Percentiles rank a stretch among this genome's conserved stretches.
Evolutionary conservation across 2,329 filamentous ascomycete species (phyloP).

Genomic region (Fusarium sp.): DNA sequence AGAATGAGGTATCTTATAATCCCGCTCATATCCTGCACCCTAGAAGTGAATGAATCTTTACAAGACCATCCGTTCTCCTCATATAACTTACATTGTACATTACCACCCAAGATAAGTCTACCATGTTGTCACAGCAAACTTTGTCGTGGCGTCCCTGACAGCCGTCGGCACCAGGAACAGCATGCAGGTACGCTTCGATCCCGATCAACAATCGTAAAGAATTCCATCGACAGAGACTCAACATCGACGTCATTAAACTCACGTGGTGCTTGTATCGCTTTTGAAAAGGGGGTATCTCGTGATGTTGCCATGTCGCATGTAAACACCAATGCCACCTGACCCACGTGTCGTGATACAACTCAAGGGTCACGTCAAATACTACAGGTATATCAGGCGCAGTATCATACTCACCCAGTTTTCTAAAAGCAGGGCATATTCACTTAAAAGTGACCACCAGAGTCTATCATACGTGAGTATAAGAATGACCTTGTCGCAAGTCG

Average conservation of each 20-base stretch:
- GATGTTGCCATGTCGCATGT: conserved; percentile 37
- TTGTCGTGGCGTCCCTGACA: conserved; percentile 27
- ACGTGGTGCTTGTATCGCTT: conserved; percentile 32
- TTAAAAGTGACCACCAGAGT: conserved; percentile 36
- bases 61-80: not conserved
- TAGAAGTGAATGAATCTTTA: not conserved
- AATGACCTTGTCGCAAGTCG: conserved; percentile 34
- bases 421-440: conserved; percentile 38
- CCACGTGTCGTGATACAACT: conserved; percentile 39
- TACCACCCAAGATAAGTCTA: not conserved
- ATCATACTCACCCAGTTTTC: conserved; percentile 33
- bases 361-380: conserved; percentile 35
- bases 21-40: not conserved
- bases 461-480: conserved; percentile 10
- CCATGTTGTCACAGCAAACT: conserved; percentile 22
- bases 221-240: conserved; percentile 13
- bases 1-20: not conserved
- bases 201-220: conserved; percentile 18
- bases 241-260: conserved; percentile 30
- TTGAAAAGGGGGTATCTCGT: conserved; percentile 26
- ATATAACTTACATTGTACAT: not conserved
- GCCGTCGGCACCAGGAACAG: conserved; percentile 27
- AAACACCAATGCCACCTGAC: conserved; percentile 43
- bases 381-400: conserved; percentile 41
- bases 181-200: conserved; percentile 32